Conservation (phyloP, 345 rosid species). For the Syzygium jambos region DNA sequence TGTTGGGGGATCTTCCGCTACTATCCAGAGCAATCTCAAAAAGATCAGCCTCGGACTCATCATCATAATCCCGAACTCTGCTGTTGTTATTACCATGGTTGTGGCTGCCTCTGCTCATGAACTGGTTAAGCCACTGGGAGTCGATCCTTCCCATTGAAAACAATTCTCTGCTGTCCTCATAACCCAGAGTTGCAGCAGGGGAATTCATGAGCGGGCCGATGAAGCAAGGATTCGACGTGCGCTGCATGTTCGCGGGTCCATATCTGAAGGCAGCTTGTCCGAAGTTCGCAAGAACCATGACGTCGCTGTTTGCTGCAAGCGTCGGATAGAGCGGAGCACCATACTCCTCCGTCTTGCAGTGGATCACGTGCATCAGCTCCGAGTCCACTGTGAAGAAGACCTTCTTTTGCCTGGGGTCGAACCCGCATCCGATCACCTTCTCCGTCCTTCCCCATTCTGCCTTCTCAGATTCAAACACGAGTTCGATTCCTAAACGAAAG, state of each 20-base stretch:
- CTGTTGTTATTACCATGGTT: conserved; percentile 16
- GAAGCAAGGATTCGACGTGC: conserved; percentile 67
- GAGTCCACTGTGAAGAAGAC: conserved; percentile 55
- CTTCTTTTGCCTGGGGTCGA: conserved; percentile 49
- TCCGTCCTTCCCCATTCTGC: conserved; percentile 38
- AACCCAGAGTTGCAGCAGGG: conserved; percentile 36
- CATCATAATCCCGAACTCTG: conserved; percentile 41
- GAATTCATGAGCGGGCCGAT: conserved; percentile 34
- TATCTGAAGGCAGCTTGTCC: conserved; percentile 52
- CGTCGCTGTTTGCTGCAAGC: conserved; percentile 41
- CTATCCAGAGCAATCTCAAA: conserved; percentile 74
- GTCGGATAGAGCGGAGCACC: conserved; percentile 57
- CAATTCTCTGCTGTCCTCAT: conserved; percentile 2
- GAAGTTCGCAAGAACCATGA: conserved; percentile 39
- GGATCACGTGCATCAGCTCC: conserved; percentile 36
- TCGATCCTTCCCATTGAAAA: conserved; percentile 3
- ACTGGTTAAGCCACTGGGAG: conserved; percentile 40
- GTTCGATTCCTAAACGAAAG: conserved; percentile 44
- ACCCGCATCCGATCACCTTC: conserved; percentile 63
- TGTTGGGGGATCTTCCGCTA: conserved; percentile 31
- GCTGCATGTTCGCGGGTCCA: conserved; percentile 37
- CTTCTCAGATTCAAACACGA: conserved; percentile 40
- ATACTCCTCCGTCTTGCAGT: conserved; percentile 50
- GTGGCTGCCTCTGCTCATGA: conserved; percentile 24
- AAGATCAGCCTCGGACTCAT: conserved; percentile 86